Evolutionary conservation across 2,329 filamentous ascomycete species (phyloP).

Genomic region (Clonostachys byssicola): DNA sequence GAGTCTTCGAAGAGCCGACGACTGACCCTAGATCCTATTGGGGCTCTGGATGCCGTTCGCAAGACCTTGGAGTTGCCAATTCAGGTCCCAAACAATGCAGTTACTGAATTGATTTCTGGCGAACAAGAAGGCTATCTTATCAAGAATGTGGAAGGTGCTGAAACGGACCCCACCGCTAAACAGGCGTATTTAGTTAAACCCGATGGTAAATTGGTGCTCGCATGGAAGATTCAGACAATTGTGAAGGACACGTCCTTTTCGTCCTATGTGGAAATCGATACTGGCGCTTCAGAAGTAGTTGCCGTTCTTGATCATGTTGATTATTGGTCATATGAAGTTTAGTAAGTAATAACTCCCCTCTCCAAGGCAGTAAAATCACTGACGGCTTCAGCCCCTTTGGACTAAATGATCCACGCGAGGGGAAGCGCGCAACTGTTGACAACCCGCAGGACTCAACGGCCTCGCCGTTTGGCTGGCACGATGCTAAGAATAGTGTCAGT

Average conservation of each 20-base stretch:
- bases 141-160: constrained; percentile 37
- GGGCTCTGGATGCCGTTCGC: constrained; percentile 27
- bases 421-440: constrained; percentile 39
- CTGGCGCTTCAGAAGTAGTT: constrained; percentile 34
- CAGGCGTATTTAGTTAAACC: constrained; percentile 44
- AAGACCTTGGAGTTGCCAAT: constrained; percentile 11
- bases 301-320: constrained; percentile 50
- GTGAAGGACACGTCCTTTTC: constrained; percentile 46
- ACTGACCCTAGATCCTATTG: constrained; percentile 27
- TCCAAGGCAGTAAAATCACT: neutral
- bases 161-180: constrained; percentile 41
- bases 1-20: constrained; percentile 23
- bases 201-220: constrained; percentile 35
- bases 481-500: neutral
- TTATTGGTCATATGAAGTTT: constrained; percentile 42
- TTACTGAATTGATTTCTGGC: neutral
- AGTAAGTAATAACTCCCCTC: constrained; percentile 35
- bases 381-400: neutral
- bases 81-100: neutral
- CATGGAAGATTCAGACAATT: constrained; percentile 51
- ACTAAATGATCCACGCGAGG: neutral
- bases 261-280: constrained; percentile 43
- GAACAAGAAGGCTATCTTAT: constrained; percentile 22
- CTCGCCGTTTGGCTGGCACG: neutral
- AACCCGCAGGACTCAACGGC: constrained; percentile 14